Evolutionary conservation across 169 alveolate genomes (phyloP).

Genomic region (Cryptosporidium xiaoi): DNA sequence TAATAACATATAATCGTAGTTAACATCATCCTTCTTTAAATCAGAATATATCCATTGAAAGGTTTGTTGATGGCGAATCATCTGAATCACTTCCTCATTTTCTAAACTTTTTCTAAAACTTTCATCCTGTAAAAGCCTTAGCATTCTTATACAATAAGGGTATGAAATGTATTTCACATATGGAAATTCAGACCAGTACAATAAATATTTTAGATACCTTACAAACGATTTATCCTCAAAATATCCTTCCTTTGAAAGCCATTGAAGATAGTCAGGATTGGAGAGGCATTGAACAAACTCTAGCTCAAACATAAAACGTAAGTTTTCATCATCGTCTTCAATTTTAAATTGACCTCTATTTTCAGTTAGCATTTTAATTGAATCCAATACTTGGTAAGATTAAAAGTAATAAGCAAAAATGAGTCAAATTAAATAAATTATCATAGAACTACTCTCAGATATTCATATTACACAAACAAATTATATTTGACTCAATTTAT

Average conservation of each 20-base stretch:
- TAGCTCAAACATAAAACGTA: conserved; percentile 69
- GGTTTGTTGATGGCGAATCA: conserved; percentile 57
- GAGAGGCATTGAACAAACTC: conserved; percentile 75
- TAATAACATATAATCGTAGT: not conserved
- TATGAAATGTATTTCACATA: conserved; percentile 68
- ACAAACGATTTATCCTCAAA: conserved; percentile 67
- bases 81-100: conserved; percentile 63
- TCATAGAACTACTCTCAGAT: too few relatives aligned
- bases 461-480: too few relatives aligned
- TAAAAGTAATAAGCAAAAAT: too few relatives aligned
- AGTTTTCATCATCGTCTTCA: conserved; percentile 9
- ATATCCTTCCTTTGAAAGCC: conserved; percentile 70
- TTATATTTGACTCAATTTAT: too few relatives aligned
- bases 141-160: conserved; percentile 73
- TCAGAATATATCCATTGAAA: conserved; percentile 58
- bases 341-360: not conserved
- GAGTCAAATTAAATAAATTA: too few relatives aligned
- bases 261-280: conserved; percentile 70
- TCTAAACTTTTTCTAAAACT: conserved; percentile 52
- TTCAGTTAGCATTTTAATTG: not conserved
- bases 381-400: too few relatives aligned
- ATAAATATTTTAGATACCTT: conserved; percentile 70
- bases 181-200: conserved; percentile 67
- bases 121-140: conserved; percentile 57
- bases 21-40: conserved; percentile 29